These are phyloP conservation scores for Naganishia friedmannii DNA, from an alignment of 768 basidiomycete species.

Conservation along the genomic window DNA sequence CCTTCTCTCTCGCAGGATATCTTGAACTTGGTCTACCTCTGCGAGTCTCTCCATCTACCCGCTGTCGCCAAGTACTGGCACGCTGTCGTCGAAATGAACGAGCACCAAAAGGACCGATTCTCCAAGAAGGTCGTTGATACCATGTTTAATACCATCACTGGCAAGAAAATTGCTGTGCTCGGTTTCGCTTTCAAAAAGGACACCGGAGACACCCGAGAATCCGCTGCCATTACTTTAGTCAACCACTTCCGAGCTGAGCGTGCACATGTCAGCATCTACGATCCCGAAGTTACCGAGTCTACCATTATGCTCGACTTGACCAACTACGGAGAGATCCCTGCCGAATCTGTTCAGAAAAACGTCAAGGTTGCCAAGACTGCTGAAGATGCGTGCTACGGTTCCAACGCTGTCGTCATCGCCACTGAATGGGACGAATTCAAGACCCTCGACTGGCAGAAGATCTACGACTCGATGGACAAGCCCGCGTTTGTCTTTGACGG, in stretches of 20 bases:
- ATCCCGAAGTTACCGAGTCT: slow-evolving; percentile 74
- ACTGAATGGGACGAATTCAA: slow-evolving; percentile 93
- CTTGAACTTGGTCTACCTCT: slow-evolving; percentile 95
- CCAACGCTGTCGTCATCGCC: slow-evolving; percentile 86
- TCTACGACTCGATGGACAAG: slow-evolving; percentile 87
- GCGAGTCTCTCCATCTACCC: slow-evolving; percentile 87
- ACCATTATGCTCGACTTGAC: slow-evolving; percentile 71
- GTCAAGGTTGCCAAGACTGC: slow-evolving; percentile 75
- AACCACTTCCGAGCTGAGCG: slow-evolving; percentile 88
- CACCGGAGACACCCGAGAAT: slow-evolving; percentile 98
- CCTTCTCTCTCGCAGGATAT: slow-evolving; percentile 62
- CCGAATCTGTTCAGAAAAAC: slow-evolving; percentile 77
- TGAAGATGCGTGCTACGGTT: slow-evolving; percentile 78
- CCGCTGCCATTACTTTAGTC: slow-evolving; percentile 88
- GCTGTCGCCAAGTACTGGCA: slow-evolving; percentile 98
- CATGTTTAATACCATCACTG: slow-evolving; percentile 90
- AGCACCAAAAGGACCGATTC: slow-evolving; percentile 95
- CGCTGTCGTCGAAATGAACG: slow-evolving; percentile 90
- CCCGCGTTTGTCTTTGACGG: slow-evolving; percentile 99
- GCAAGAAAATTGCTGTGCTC: slow-evolving; percentile 84
- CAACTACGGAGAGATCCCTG: slow-evolving; percentile 58
- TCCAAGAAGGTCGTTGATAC: slow-evolving; percentile 94
- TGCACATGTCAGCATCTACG: slow-evolving; percentile 82
- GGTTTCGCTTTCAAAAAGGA: slow-evolving; percentile 99
- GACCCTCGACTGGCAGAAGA: slow-evolving; percentile 80